Base-by-base conservation (phyloP, 2,329 filamentous ascomycete species). In the Helicocarpus griseus region DNA sequence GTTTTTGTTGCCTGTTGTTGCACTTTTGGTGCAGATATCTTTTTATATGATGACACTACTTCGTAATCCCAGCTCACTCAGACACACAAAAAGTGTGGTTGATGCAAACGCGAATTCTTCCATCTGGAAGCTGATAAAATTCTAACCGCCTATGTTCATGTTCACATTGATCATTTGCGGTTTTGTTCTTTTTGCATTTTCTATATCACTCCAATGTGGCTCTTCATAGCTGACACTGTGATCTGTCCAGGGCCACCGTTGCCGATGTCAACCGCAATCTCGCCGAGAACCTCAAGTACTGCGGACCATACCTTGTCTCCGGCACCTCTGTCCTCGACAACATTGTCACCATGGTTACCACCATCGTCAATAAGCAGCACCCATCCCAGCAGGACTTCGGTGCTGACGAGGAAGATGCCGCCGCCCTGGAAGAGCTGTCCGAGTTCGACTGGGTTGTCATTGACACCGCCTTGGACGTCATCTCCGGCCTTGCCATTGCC, bases 41-140 rank as follows among this genome's bases (percentile, higher is more conserved):
- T 31, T 51, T 56, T 66, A 72, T 64, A 84, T 89, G 89, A 96
- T 96, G 89, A 95, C 73, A 77, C 80, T 76, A 72, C 75, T 81
- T 83, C 87, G 88, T 90, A 90, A 91, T 91, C 91, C 89, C 90
- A 96, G 90, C 90, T 96, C 91, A 96, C 90, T 95, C 88, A 87
- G 86, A 97, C 85, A 84, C 87, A 80, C 75, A 74, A 79, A 75
- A 79, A 73, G 68, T 82, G 86, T 82, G 82, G 74, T 83, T 95
- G 89, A 86, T 89, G 88, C 84, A 84, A 93, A 94, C 73, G 76
- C 89, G 85, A 79, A 81, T 73, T 77, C 69, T 61, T 66, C 57
- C 61, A 68, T 45, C 26, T 24, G 29, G 41, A 65, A 62, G 56
- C 60, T 61, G 45, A 48, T 38, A 43, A 47, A 49, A 29, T 40